Evolutionary conservation across 192 early-diverging fungal genomes (phyloP), one percentile per base, ranked within the genome.

Genomic region (Phlyctochytrium arcticum): DNA sequence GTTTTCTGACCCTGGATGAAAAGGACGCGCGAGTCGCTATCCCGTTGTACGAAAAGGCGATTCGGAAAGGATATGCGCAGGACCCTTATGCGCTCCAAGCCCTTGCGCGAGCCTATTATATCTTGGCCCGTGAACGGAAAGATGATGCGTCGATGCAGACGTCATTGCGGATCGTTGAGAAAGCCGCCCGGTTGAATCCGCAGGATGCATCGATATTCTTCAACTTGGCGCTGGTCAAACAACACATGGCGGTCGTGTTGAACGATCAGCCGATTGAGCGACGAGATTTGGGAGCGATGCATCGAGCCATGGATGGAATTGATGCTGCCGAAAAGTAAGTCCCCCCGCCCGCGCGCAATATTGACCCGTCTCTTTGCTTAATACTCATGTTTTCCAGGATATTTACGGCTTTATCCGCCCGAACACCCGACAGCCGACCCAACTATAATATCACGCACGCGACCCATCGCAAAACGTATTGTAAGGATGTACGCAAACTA

Each of bases 181-280:
- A 69, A 77, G 81, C 59, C 74, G 67, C 72, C 73, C 76, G 69
- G 77, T 78, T 48, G 75, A 83, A 68, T 70, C 84, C 77, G 15
- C 36, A 42, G 17, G 71, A 71, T 36, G 32, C 59, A 27, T 50
- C 72, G 17, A 54, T 74, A 9, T 56, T 49, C 4, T 78, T 69
- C 64, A 70, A 78, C 50, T 27, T 92, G 62, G 94, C 92, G 2
- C 66, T 97, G 17, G 80, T 93, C 26, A 88, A 93, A 69, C 93
- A 94, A 59, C 81, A 87, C 3, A 89, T 87, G 37, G 91, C 90
- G 4, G 88, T 88, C 54, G 70, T 92, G 10, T 82, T 91, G 47
- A 85, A 88, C 35, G 91, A 93, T 36, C 82, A 83, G 51, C 73
- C 87, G 3, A 68, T 72, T 2, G 83, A 89, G 26, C 74, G 80